A percentile compares a stretch with the other conserved stretches of the same genome.
These are phyloP conservation scores for Pseudogymnoascus verrucosus DNA, from an alignment of 2,329 filamentous ascomycete genomes.

Conservation along the genomic window DNA sequence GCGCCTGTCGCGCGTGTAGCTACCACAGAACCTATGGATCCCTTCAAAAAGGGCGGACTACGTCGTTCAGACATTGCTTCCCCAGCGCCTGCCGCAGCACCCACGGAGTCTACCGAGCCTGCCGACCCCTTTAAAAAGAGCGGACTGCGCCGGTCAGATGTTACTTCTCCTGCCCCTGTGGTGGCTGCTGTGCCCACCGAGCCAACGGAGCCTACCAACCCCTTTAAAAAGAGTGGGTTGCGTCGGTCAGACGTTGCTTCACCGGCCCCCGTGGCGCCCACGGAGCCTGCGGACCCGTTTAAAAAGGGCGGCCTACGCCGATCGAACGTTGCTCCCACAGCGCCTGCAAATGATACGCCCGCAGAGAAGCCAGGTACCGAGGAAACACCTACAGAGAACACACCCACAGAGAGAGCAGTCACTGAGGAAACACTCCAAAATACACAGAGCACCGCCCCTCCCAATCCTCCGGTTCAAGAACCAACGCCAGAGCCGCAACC, in stretches of 20 bases:
- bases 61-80: background rate
- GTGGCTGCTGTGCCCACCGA: background rate
- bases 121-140: background rate
- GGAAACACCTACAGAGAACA: background rate
- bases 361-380: background rate
- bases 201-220: background rate
- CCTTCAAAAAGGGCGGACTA: conserved; percentile 11
- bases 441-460: background rate
- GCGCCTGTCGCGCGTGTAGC: background rate
- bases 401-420: background rate
- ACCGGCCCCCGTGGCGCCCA: background rate
- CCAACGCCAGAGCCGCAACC: background rate
- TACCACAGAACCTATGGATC: background rate
- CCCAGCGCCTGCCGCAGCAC: background rate
- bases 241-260: background rate
- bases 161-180: conserved; percentile 7
- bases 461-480: background rate
- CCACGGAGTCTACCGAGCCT: conserved; percentile 10
- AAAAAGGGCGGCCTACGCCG: background rate
- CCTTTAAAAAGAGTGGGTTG: conserved; percentile 6
- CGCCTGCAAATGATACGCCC: background rate
- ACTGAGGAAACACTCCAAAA: background rate
- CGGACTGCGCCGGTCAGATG: background rate
- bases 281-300: background rate
- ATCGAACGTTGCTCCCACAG: background rate